phyloP scores from a whole-genome alignment of 129 eudicot genomes.

The Flaveria sonorensis region DNA sequence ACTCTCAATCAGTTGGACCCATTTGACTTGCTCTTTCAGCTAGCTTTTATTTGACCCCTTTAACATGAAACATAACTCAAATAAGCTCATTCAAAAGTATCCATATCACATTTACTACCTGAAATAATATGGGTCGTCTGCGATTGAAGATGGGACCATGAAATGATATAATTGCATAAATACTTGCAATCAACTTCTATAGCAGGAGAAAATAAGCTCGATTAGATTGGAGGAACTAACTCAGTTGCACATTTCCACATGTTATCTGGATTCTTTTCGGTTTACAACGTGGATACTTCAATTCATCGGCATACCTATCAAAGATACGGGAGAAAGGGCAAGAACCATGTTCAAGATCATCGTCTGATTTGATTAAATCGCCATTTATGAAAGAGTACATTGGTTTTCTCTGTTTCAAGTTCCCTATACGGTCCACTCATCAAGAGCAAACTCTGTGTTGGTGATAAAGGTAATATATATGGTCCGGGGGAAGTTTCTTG shows the following conservation, averaged over 20 bases:
- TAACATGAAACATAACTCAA: not conserved
- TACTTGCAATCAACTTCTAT: no score
- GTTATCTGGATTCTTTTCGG: no score
- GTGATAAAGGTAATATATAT: slow-evolving; percentile 50
- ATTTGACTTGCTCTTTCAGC: not conserved
- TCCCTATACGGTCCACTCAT: slow-evolving; percentile 56
- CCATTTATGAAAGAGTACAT: slow-evolving; percentile 25
- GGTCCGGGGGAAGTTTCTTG: slow-evolving; percentile 83
- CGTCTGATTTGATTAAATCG: slow-evolving; percentile 33
- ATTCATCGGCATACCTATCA: no score
- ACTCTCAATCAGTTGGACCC: not conserved
- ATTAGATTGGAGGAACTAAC: no score
- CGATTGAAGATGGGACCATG: not conserved
- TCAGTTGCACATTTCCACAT: no score
- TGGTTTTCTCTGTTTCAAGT: slow-evolving; percentile 50
- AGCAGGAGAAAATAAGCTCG: no score
- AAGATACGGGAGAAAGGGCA: no score
- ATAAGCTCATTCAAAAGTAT: not conserved
- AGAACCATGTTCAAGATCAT: slow-evolving; percentile 36
- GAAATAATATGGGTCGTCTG: not conserved
- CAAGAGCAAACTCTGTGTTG: slow-evolving; percentile 57
- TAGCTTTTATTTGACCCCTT: not conserved
- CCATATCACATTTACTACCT: not conserved
- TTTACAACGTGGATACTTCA: no score
- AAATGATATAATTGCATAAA: not conserved